phyloP scores from a whole-genome alignment of 2,329 filamentous ascomycete genomes.

The Talaromyces sp. region DNA sequence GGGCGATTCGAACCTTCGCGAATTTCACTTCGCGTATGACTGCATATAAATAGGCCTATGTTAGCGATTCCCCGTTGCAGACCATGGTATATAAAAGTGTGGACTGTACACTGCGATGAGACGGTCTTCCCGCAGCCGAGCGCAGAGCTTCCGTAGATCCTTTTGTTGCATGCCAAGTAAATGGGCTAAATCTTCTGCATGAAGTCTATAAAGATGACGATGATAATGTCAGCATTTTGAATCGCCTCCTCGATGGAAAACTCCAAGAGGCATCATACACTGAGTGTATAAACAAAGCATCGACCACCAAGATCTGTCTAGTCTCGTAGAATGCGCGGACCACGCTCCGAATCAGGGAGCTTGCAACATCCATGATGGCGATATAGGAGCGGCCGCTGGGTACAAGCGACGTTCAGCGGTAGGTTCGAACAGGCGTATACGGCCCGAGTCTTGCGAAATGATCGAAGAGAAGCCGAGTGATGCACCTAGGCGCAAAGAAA shows the following conservation, averaged over 20 bases:
- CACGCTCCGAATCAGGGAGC: constrained; percentile 79
- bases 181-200: constrained; percentile 81
- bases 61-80: constrained; percentile 7
- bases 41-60: constrained; percentile 26
- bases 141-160: constrained; percentile 84
- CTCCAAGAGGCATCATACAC: constrained; percentile 49
- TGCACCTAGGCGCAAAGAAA: constrained; percentile 5
- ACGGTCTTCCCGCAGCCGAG: constrained; percentile 77
- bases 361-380: constrained; percentile 57
- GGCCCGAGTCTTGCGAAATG: neutral
- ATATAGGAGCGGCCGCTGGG: too few species aligned
- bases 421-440: neutral
- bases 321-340: constrained; percentile 82
- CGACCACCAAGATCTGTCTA: constrained; percentile 74
- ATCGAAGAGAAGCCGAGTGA: neutral
- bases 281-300: constrained; percentile 71
- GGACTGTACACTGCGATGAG: constrained; percentile 69
- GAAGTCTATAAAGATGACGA: constrained; percentile 49
- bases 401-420: neutral
- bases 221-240: constrained; percentile 3
- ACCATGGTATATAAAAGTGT: constrained; percentile 5
- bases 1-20: constrained; percentile 77
- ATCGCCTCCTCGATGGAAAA: constrained; percentile 1
- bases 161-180: constrained; percentile 87
- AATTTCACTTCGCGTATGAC: constrained; percentile 68